Base-by-base conservation (phyloP, 1,284 basidiomycete species). In the Leucoagaricus sp. region DNA sequence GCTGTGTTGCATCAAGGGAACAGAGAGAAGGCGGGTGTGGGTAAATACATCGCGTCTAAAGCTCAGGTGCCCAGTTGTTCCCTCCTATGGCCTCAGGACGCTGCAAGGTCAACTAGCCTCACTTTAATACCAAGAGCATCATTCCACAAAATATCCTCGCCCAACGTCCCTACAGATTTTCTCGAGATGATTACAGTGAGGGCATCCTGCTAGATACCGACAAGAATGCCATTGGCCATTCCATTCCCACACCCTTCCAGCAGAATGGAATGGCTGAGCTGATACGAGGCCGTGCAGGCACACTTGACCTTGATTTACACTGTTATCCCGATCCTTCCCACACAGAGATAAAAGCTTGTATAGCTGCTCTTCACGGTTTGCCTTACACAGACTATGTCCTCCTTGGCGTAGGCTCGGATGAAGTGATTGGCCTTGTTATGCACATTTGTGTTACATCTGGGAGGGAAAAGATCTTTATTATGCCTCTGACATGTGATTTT, bases 171-270 rank as follows among this genome's bases (percentile, higher is more conserved):
- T 99, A 99, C 75, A 87, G 96, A 29, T 98, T 94, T 66, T 97
- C 97, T 1, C 81, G 96, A 53, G 97, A 99, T 68, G 96, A 99
- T 77, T 99, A 98, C 75, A 87, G 89, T 47, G 79, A 84, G 1
- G 96, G 96, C 25, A 89, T 98, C 64, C 84, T 99, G n/a, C 84
- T 99, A 31, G 97, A 99, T 66, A 96, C 97, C 29, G 99, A 98
- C 73, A 96, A 99, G 77, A 98, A 99, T 70, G 84, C 94, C 0
- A 80, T 96, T 44, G 96, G 96, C 0, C 92, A 94, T 68, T 88
- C 92, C 1, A 86, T 98, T n/a, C 77, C 64, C 55, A 67, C 34
- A 63, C 65, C 33, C 19, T 64, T 71, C 33, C 38, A 57, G 28
- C 53, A 45, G 44, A 8, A 45, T 8, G 31, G 36, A 15, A 26